Conservation (phyloP, 1,284 basidiomycete genomes). For the Tilletia walkeri region DNA sequence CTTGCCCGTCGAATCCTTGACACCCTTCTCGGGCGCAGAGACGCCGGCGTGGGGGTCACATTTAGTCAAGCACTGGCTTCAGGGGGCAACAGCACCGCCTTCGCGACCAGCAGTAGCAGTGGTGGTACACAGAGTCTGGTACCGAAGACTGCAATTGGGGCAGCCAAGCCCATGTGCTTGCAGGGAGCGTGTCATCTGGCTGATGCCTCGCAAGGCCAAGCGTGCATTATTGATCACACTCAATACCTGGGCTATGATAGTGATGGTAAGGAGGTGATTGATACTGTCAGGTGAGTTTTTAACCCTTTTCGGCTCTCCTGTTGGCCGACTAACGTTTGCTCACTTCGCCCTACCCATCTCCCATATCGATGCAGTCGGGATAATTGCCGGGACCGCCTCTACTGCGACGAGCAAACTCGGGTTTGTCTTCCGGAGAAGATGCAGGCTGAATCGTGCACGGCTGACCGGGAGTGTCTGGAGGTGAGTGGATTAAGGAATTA, state of each 20-base stretch:
- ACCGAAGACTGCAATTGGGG: neutral
- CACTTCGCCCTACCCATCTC: neutral
- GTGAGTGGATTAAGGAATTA: constrained; percentile 11
- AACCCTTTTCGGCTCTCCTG: too few species aligned
- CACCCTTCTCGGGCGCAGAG: neutral
- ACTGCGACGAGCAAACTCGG: constrained; percentile 20
- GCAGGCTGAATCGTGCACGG: constrained; percentile 15
- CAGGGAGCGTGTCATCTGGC: constrained; percentile 19
- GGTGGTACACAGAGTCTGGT: neutral
- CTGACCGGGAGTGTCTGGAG: constrained; percentile 23
- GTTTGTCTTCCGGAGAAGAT: constrained; percentile 19
- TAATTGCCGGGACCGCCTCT: constrained; percentile 21
- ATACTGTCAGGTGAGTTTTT: constrained; percentile 20
- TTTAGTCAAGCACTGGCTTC: too few species aligned
- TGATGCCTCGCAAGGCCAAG: constrained; percentile 3
- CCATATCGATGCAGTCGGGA: constrained; percentile 18
- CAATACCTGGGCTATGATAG: constrained; percentile 26
- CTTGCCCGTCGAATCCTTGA: neutral
- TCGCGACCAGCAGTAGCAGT: neutral
- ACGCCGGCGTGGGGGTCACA: neutral
- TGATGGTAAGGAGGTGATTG: constrained; percentile 20
- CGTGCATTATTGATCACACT: constrained; percentile 24
- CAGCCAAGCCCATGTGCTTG: constrained; percentile 20
- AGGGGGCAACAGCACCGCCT: neutral
- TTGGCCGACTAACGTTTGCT: neutral